Conservation (phyloP, 345 rosid genomes). For the Physaria fendleri region DNA sequence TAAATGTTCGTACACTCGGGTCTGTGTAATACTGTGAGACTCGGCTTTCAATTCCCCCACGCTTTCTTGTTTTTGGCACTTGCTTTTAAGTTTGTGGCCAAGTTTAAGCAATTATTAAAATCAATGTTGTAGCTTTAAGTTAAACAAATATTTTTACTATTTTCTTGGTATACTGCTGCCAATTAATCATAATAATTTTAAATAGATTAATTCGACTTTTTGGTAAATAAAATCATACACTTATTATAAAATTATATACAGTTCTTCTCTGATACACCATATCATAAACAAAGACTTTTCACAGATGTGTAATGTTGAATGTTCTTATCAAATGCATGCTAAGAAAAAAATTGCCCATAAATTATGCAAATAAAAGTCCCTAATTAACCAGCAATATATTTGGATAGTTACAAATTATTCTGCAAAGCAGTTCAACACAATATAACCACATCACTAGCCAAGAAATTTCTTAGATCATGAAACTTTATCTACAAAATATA, state of each 20-base stretch:
- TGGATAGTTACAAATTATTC: too few relatives aligned
- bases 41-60: constrained; percentile 8
- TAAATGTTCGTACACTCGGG: background rate
- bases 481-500: too few relatives aligned
- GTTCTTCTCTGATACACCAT: background rate
- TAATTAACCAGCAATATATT: too few relatives aligned
- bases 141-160: background rate
- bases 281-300: background rate
- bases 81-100: background rate
- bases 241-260: background rate
- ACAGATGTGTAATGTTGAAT: background rate
- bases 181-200: too few relatives aligned
- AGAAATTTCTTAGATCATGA: too few relatives aligned
- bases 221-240: background rate
- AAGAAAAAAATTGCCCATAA: background rate
- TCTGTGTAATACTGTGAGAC: constrained; percentile 16
- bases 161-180: background rate
- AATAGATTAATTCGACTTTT: background rate
- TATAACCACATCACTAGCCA: too few relatives aligned
- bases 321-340: background rate
- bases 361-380: background rate
- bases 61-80: constrained; percentile 1
- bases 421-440: too few relatives aligned
- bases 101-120: background rate
- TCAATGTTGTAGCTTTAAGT: background rate